Conservation (phyloP, 306 rosid species). For the Cicer arietinum region DNA sequence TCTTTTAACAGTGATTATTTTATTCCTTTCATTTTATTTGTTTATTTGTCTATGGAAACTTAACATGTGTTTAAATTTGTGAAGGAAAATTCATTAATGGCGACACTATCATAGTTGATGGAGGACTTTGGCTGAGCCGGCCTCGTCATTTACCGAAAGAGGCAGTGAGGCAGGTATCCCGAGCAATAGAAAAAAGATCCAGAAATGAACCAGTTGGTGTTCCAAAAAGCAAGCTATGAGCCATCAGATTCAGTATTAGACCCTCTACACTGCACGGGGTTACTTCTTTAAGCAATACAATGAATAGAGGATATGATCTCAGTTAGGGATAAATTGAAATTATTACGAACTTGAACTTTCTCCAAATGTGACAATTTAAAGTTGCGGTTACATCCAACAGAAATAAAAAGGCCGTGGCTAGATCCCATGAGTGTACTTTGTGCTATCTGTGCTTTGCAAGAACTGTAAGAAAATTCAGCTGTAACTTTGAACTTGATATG, state of each 20-base stretch:
- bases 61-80: slow-evolving; percentile 43
- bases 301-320: slow-evolving; percentile 4
- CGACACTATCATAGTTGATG: slow-evolving; percentile 67
- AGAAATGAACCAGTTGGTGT: slow-evolving; percentile 61
- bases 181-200: slow-evolving; percentile 82
- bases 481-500: not conserved
- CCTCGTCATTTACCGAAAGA: slow-evolving; percentile 83
- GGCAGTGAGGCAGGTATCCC: slow-evolving; percentile 77
- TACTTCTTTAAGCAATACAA: not conserved
- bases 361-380: not conserved
- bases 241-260: slow-evolving; percentile 11
- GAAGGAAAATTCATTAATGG: slow-evolving; percentile 88
- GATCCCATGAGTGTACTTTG: not conserved
- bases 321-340: slow-evolving; percentile 20
- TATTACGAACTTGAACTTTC: slow-evolving; percentile 9
- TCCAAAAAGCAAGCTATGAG: slow-evolving; percentile 83
- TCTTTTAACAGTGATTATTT: not conserved
- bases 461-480: slow-evolving; percentile 10
- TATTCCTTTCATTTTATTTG: not conserved
- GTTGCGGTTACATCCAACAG: not conserved
- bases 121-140: slow-evolving; percentile 91
- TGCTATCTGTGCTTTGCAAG: not conserved
- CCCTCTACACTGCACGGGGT: slow-evolving; percentile 1
- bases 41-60: not conserved
- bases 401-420: not conserved